A percentile compares a stretch with the other conserved stretches of the same genome.
These are phyloP conservation scores for Mrakia blollopis DNA, from an alignment of 768 basidiomycete species.

Conservation along the genomic window DNA sequence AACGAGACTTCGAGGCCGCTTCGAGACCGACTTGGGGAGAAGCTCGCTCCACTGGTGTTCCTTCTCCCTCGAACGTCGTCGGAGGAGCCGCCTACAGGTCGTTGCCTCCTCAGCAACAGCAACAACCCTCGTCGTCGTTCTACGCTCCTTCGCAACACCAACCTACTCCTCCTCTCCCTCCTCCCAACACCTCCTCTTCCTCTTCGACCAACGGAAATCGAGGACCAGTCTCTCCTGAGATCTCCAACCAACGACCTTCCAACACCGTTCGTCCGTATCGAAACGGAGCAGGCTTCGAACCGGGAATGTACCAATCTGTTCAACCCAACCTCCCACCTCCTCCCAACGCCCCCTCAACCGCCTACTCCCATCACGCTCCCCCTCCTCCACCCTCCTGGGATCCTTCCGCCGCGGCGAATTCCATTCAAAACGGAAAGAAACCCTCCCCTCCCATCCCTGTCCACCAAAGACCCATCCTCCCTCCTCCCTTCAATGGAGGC, in stretches of 20 bases:
- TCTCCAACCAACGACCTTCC: background rate
- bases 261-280: background rate
- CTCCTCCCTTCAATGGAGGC: background rate
- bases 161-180: background rate
- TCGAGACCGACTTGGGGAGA: conserved; percentile 2
- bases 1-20: background rate
- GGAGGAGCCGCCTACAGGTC: background rate
- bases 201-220: background rate
- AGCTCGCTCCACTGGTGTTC: background rate
- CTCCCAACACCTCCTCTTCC: background rate
- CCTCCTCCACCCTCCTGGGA: background rate
- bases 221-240: too few species aligned
- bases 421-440: background rate
- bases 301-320: background rate
- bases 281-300: background rate
- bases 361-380: background rate
- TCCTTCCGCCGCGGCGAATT: background rate
- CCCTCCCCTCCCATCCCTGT: background rate
- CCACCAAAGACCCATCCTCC: conserved; percentile 1
- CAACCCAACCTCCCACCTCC: conserved; percentile 5
- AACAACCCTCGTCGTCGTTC: background rate
- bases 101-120: background rate
- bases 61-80: background rate
- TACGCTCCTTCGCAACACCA: too few species aligned
- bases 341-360: background rate